Conservation (phyloP, 495 filamentous ascomycete genomes). For the Cryomyces minteri region DNA sequence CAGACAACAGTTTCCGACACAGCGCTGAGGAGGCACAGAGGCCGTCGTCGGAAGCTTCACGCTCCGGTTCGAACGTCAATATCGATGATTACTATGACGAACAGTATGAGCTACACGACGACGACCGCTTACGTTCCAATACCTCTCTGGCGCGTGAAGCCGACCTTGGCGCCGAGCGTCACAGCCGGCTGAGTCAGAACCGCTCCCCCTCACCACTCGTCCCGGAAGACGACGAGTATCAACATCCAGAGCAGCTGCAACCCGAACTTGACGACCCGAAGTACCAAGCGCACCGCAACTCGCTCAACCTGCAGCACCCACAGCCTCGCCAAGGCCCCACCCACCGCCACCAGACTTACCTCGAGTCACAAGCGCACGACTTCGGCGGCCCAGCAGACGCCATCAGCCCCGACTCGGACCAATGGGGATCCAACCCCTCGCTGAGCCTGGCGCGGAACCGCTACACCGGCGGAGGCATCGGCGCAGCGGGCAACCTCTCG, state of each 20-base stretch:
- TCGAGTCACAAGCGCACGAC: constrained; percentile 62
- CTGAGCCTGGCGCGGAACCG: constrained; percentile 16
- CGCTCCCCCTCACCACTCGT: constrained; percentile 42
- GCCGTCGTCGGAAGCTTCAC: constrained; percentile 32
- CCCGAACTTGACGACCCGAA: constrained; percentile 67
- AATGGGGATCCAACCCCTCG: constrained; percentile 37
- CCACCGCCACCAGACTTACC: constrained; percentile 57
- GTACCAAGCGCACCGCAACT: constrained; percentile 80
- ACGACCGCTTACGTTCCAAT: constrained; percentile 52
- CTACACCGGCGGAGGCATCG: constrained; percentile 8
- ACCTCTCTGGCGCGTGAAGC: constrained; percentile 17
- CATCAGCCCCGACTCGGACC: constrained; percentile 48
- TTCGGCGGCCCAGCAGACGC: constrained; percentile 24
- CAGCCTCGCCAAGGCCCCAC: constrained; percentile 75
- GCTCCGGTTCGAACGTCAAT: constrained; percentile 50
- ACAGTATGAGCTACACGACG: constrained; percentile 43
- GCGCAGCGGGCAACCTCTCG: not conserved
- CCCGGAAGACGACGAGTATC: constrained; percentile 19
- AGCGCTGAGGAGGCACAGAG: constrained; percentile 27
- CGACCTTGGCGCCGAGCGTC: constrained; percentile 12
- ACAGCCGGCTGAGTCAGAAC: constrained; percentile 12
- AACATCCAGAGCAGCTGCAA: constrained; percentile 11
- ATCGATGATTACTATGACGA: constrained; percentile 37
- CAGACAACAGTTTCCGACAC: constrained; percentile 12
- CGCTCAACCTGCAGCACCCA: constrained; percentile 74